Conservation (phyloP, 805 yeast genomes). For the Saccharomycopsis lassenensis region DNA sequence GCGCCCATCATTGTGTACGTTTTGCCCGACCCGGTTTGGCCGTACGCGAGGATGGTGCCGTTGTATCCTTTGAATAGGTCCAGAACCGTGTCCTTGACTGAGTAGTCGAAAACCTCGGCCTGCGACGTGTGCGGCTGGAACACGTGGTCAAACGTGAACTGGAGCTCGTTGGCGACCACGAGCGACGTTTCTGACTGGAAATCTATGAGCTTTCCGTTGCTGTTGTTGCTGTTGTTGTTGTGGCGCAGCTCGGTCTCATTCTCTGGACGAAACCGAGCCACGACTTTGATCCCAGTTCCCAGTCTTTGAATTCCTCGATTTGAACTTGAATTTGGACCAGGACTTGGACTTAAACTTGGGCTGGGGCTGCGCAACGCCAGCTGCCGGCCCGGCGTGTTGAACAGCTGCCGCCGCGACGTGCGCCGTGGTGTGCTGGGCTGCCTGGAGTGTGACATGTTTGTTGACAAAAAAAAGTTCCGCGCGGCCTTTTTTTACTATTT, state of each 20-base stretch:
- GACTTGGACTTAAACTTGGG: no score
- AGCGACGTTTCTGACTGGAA: constrained; percentile 25
- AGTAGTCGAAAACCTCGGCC: constrained; percentile 43
- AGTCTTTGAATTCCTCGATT: no score
- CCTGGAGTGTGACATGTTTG: no score
- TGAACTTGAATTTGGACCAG: no score
- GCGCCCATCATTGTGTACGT: constrained; percentile 69
- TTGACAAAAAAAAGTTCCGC: no score
- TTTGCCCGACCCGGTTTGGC: constrained; percentile 73
- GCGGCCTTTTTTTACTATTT: no score
- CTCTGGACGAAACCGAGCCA: constrained; percentile 63
- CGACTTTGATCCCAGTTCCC: constrained; percentile 56
- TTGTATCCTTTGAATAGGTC: constrained; percentile 68
- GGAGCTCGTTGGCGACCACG: constrained; percentile 16
- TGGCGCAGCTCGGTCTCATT: constrained; percentile 25
- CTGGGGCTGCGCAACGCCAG: no score
- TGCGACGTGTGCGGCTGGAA: constrained; percentile 45
- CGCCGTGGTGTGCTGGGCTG: no score
- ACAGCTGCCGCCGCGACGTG: no score
- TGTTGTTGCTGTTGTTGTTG: constrained; percentile 2
- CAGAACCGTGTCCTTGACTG: constrained; percentile 51
- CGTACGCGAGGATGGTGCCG: constrained; percentile 69
- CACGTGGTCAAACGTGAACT: constrained; percentile 56
- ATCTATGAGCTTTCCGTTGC: constrained; percentile 3
- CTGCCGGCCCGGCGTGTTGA: no score